A percentile compares a stretch with the other conserved stretches of the same genome.
These are phyloP conservation scores for Yarrowia phangngaensis DNA, from an alignment of 805 yeast genomes.

Conservation along the genomic window DNA sequence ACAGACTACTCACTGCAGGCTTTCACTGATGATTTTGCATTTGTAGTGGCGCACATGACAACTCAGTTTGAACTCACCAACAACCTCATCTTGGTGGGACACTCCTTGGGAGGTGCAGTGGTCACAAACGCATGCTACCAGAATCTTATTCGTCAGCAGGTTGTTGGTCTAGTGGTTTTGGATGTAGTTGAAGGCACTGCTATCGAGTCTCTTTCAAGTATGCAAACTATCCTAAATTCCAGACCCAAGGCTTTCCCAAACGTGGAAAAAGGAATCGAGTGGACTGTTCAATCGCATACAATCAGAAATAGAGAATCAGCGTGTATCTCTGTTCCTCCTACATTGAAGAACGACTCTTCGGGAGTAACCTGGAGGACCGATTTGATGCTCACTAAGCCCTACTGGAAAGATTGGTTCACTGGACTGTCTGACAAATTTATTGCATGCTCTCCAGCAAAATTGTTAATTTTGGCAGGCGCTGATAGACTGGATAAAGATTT, in stretches of 20 bases:
- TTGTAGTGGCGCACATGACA: conserved; percentile 43
- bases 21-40: conserved; percentile 56
- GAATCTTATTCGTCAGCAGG: conserved; percentile 27
- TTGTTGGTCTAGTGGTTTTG: conserved; percentile 63
- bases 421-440: conserved; percentile 58
- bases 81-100: conserved; percentile 68
- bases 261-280: conserved; percentile 61
- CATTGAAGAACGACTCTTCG: conserved; percentile 41
- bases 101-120: conserved; percentile 89
- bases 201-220: conserved; percentile 57
- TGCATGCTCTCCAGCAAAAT: conserved; percentile 53
- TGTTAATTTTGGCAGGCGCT: conserved; percentile 80
- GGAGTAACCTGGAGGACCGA: conserved; percentile 61
- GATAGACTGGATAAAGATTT: conserved; percentile 81
- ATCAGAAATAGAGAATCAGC: conserved; percentile 63
- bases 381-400: conserved; percentile 55
- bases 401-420: conserved; percentile 79
- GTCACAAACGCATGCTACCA: conserved; percentile 50
- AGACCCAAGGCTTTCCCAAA: conserved; percentile 60
- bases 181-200: conserved; percentile 97
- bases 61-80: conserved; percentile 28
- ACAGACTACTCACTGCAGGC: conserved; percentile 47
- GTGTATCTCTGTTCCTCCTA: conserved; percentile 67
- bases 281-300: conserved; percentile 65
- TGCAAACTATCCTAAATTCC: conserved; percentile 61